Evolutionary conservation across 2,329 filamentous ascomycete species (phyloP).

Genomic region (Westerdykella aurantiaca): DNA sequence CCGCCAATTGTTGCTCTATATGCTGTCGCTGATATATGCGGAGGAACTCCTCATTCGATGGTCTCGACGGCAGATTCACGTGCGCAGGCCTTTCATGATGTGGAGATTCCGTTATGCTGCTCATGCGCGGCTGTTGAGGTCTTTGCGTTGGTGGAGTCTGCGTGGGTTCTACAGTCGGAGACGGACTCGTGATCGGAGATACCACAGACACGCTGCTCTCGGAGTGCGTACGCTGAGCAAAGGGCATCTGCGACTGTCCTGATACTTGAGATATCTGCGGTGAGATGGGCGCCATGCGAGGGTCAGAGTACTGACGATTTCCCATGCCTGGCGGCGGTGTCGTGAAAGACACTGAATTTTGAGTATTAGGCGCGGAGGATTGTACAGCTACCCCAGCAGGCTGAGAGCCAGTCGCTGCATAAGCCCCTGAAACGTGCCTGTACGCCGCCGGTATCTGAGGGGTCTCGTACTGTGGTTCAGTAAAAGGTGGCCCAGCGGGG

Average conservation of each 20-base stretch:
- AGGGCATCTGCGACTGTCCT: conserved; percentile 20
- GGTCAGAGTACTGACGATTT: conserved; percentile 22
- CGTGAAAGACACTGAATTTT: conserved; percentile 6
- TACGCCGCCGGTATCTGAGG: conserved; percentile 35
- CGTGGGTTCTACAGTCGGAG: conserved; percentile 11
- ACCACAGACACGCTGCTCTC: conserved; percentile 26
- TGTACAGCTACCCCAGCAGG: too few relatives aligned
- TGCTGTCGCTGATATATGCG: conserved; percentile 33
- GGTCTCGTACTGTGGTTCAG: conserved; percentile 32
- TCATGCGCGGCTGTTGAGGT: conserved; percentile 28
- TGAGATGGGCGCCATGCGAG: conserved; percentile 26
- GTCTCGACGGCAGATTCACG: conserved; percentile 30
- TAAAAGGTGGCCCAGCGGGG: conserved; percentile 14
- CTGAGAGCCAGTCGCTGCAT: conserved; percentile 15
- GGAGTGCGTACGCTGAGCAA: conserved; percentile 21
- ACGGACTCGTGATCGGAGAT: conserved; percentile 25
- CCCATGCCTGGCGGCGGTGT: background rate
- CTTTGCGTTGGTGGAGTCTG: conserved; percentile 13
- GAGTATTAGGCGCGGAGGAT: background rate
- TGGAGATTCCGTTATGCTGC: conserved; percentile 30
- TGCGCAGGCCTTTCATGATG: conserved; percentile 29
- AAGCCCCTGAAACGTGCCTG: conserved; percentile 27
- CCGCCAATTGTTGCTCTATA: conserved; percentile 29
- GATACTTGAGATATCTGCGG: conserved; percentile 23
- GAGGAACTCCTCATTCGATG: conserved; percentile 34